Evolutionary conservation across 2,329 filamentous ascomycete genomes (phyloP).

Genomic region (Polytolypa hystricis): DNA sequence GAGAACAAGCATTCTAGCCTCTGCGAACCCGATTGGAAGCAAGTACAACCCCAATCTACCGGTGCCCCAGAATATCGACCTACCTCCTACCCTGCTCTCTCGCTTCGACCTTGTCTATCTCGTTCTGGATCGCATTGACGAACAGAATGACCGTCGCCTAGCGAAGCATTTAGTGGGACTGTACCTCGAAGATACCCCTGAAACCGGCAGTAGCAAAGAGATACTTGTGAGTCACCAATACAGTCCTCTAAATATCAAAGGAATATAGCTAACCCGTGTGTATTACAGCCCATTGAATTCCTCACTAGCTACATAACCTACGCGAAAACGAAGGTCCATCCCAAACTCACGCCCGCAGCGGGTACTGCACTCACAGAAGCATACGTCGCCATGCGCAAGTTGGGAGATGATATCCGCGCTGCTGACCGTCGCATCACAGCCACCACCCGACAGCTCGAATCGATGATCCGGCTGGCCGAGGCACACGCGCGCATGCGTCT

Average conservation of each 20-base stretch:
- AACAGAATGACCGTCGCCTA: constrained; percentile 74
- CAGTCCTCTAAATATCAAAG: not conserved
- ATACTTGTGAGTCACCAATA: constrained; percentile 55
- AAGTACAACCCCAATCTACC: constrained; percentile 94
- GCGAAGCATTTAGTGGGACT: constrained; percentile 90
- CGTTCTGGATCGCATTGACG: constrained; percentile 86
- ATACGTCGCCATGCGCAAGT: constrained; percentile 90
- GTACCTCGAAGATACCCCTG: constrained; percentile 90
- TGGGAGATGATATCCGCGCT: constrained; percentile 76
- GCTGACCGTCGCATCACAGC: constrained; percentile 95
- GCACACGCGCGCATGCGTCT: constrained; percentile 98
- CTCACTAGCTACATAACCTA: constrained; percentile 96
- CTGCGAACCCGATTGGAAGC: constrained; percentile 94
- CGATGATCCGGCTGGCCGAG: constrained; percentile 94
- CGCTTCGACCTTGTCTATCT: constrained; percentile 96
- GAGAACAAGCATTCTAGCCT: constrained; percentile 87
- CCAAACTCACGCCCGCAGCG: constrained; percentile 66
- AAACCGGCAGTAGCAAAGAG: constrained; percentile 66
- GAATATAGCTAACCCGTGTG: constrained; percentile 8
- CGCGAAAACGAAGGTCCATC: constrained; percentile 75
- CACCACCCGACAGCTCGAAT: constrained; percentile 91
- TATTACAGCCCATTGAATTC: constrained; percentile 74
- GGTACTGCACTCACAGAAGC: constrained; percentile 73
- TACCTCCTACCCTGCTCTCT: constrained; percentile 86
- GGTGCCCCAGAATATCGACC: constrained; percentile 94